Base-by-base conservation (phyloP, 306 rosid genomes). In the Prunus campanulata region DNA sequence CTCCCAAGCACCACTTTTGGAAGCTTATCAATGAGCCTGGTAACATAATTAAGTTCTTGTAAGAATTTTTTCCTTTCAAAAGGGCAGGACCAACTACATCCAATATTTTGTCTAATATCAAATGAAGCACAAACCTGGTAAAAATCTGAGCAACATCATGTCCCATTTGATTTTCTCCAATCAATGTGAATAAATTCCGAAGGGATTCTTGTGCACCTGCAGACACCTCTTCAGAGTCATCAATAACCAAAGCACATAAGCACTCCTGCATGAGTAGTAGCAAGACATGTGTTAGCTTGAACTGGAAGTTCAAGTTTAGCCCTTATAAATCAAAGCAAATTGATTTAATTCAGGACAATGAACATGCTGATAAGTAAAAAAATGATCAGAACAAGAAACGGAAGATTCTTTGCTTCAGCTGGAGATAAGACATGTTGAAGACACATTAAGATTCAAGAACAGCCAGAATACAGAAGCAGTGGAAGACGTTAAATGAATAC, bases 1-100 rank as follows among this genome's bases (percentile, higher is more conserved):
- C 82, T 81, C 54, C 96, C 93, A 84, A 94, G 90, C 84, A 92
- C 95, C 83, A 90, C 84, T 84, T 88, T 92, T 19, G 98, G 98
- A 81, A 94, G 98, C 77, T 80, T 94, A 83, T 91, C 91, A 74
- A 94, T 78, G 73, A 89, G 91, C 91, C 98, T 94, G 88, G 68
- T 68, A 84, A 75, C 75, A 80, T 50, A 51, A 55, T 60, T 72
- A 75, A 74, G n/a, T 67, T 48, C 24, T 60, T 79, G 67, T 11
- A 30, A 25, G 2, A 29, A 24, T 57, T 35, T n/a, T 24, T 71
- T 70, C 50, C 79, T 67, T 47, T 19, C 27, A 13, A 77, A 57
- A 67, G n/a, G 47, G 5, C 44, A 47, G 42, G 47, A 64, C 72
- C 44, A 24, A 18, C 35, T 48, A 71, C 57, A 52, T 62, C 68